Base-by-base conservation (phyloP, 805 yeast genomes). In the Pichia kluyveri region DNA sequence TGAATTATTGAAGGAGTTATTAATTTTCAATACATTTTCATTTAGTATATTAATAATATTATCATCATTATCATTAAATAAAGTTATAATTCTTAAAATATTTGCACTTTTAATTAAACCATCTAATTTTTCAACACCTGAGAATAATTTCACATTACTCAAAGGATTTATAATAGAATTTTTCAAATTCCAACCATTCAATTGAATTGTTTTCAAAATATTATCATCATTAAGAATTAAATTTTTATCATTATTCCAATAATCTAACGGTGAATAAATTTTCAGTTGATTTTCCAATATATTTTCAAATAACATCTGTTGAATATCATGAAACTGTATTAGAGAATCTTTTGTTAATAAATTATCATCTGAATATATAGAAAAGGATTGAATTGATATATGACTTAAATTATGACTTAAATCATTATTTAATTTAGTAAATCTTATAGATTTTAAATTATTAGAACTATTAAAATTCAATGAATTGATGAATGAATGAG, bases 51-150 rank as follows among this genome's bases (percentile, higher is more conserved):
- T 5, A 34, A 10, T 14, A 34, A 34, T 15, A 14, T 15, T 15
- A 8, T 12, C 4, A 34, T 15, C 17, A 14, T 12, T 12, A 34
- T 15, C 17, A 14, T 34, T 34, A 30, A 63, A 66, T 38, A 70
- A 51, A 8, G 72, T 36, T 26, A 70, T 53, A 1, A 75, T 56
- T 46, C 69, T 63, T 8, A 73, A 38, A 0, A 72, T 61, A 14
- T 66, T 60, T 0, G 77, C 77, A 18, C 70, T 63, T 45, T 60
- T 63, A 8, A 72, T 61, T 3, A 71, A 46, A 0, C 80, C 79
- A 54, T 75, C 73, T 6, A 69, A 65, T 51, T 67, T 70, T 30
- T 61, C 59, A 1, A 69, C 58, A 0, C 72, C 75, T 1, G 72
- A 59, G 23, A 73, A 61, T 26, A 71, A 49, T 8, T 63, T 60